A percentile compares a stretch with the other conserved stretches of the same genome.
phyloP scores from a whole-genome alignment of 768 basidiomycete genomes.

The Chalciporus pseudorubinellus region DNA sequence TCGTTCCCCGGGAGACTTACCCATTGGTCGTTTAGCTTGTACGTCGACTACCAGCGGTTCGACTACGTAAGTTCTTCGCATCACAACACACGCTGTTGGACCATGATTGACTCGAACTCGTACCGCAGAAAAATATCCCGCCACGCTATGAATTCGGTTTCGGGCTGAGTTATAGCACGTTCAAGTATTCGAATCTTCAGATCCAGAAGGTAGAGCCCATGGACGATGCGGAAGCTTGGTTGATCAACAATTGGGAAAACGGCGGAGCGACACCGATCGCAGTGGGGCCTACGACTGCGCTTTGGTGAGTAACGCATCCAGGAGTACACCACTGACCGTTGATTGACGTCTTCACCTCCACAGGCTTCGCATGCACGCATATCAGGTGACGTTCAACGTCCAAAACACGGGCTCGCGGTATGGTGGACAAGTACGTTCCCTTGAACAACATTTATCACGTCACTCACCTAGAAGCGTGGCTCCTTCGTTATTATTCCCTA shows the following conservation, averaged over 20 bases:
- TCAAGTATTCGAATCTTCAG: slow-evolving; percentile 62
- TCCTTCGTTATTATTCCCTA: slow-evolving; percentile 55
- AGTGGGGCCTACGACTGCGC: slow-evolving; percentile 57
- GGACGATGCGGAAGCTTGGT: slow-evolving; percentile 29
- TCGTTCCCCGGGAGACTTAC: background rate
- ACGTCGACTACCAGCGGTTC: slow-evolving; percentile 73
- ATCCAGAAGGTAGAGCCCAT: slow-evolving; percentile 41
- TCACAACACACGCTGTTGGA: background rate
- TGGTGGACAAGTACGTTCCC: slow-evolving; percentile 57
- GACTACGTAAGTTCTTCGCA: slow-evolving; percentile 49
- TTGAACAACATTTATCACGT: background rate
- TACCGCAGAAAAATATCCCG: slow-evolving; percentile 56
- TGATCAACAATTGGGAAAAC: slow-evolving; percentile 53
- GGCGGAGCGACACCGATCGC: slow-evolving; percentile 54
- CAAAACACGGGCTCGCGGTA: slow-evolving; percentile 57
- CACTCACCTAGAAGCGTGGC: background rate
- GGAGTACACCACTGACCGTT: background rate
- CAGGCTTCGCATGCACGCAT: slow-evolving; percentile 66
- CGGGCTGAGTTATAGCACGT: slow-evolving; percentile 83
- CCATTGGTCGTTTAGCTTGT: slow-evolving; percentile 36
- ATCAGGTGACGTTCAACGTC: slow-evolving; percentile 60
- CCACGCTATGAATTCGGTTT: slow-evolving; percentile 91
- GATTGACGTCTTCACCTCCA: background rate
- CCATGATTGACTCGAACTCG: background rate
- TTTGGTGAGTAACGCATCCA: slow-evolving; percentile 50